Evolutionary conservation across 805 yeast species (phyloP).

Genomic region (Lachancea thermotolerans): DNA sequence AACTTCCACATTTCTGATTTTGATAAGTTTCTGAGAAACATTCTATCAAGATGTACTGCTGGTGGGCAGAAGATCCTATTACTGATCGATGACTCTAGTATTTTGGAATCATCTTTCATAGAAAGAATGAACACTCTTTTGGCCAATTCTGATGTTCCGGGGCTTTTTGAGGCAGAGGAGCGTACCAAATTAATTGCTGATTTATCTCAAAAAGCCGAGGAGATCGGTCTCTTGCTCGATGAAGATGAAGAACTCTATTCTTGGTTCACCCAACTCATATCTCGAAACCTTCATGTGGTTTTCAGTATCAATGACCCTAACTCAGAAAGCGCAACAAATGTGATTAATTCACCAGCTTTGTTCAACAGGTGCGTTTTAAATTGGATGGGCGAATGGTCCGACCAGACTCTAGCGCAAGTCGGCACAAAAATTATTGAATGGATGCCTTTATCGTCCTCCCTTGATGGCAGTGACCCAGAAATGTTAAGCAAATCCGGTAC

Average conservation of each 20-base stretch:
- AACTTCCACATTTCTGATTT: slow-evolving; percentile 56
- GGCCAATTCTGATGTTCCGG: slow-evolving; percentile 91
- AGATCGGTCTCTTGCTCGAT: slow-evolving; percentile 58
- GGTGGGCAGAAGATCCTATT: slow-evolving; percentile 61
- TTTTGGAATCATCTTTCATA: slow-evolving; percentile 68
- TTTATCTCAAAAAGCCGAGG: slow-evolving; percentile 50
- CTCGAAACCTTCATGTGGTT: slow-evolving; percentile 72
- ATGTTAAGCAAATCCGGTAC: not conserved
- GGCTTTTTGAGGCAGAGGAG: slow-evolving; percentile 75
- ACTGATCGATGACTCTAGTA: slow-evolving; percentile 73
- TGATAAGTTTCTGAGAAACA: slow-evolving; percentile 51
- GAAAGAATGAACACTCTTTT: slow-evolving; percentile 91
- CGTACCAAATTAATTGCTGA: slow-evolving; percentile 42
- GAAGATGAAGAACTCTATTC: slow-evolving; percentile 59
- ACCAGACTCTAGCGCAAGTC: slow-evolving; percentile 42
- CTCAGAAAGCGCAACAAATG: slow-evolving; percentile 32
- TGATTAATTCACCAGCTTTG: slow-evolving; percentile 77
- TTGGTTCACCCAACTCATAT: slow-evolving; percentile 68
- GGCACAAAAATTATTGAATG: slow-evolving; percentile 36
- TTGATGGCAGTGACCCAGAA: no score
- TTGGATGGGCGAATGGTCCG: slow-evolving; percentile 85
- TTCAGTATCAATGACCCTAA: slow-evolving; percentile 62
- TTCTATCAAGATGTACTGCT: slow-evolving; percentile 45
- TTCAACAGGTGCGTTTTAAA: slow-evolving; percentile 83
- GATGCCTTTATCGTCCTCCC: slow-evolving; percentile 38